Base-by-base conservation (phyloP, 495 filamentous ascomycete genomes). In the Astrothelium subdiscretum region DNA sequence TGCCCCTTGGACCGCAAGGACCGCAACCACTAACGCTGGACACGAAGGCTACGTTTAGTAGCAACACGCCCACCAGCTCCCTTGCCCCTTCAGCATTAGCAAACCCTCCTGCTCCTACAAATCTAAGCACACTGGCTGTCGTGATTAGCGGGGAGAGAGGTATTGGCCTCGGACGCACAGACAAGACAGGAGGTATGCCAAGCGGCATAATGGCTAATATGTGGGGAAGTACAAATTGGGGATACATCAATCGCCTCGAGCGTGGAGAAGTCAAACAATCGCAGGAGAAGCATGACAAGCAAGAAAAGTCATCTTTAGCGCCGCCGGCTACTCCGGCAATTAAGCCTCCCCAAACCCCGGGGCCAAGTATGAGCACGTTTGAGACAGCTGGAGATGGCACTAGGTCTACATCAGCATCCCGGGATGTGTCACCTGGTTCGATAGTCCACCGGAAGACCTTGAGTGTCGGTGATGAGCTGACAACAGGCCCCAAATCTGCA, bases 191-290 rank as follows among this genome's bases (percentile, higher is more conserved):
- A 18, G 80, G 81, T 2, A 84, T 94, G 78, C 88, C 90, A 0
- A 87, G 85, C 62, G 91, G 88, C 22, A 83, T 95, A 66, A 85
- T 95, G 81, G 91, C 91, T 22, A 97, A 97, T 68, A 77, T 94
- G 60, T 97, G 91, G 91, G 91, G 91, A 51, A 92, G 85, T 73
- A 85, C 83, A 40, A 85, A 91, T 42, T 95, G 90, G 87, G 85
- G 87, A 6, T 85, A 87, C 61, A 76, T 91, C 29, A 89, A 90
- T 66, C 80, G 80, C 15, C 70, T 88, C 20, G 81, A 85, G 65
- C 68, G 75, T 43, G 85, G 86, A 32, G 80, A 62, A 59, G 57
- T 59, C 27, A 59, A 42, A 32, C 31, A 59, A 26, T 31, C 32
- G 2, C 38, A 31, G 43, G 24, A 52, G 43, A 64, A 57, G 48